These are phyloP conservation scores for Phytophthora crassamura DNA, from an alignment of 352 stramenopile species.

Conservation along the genomic window DNA sequence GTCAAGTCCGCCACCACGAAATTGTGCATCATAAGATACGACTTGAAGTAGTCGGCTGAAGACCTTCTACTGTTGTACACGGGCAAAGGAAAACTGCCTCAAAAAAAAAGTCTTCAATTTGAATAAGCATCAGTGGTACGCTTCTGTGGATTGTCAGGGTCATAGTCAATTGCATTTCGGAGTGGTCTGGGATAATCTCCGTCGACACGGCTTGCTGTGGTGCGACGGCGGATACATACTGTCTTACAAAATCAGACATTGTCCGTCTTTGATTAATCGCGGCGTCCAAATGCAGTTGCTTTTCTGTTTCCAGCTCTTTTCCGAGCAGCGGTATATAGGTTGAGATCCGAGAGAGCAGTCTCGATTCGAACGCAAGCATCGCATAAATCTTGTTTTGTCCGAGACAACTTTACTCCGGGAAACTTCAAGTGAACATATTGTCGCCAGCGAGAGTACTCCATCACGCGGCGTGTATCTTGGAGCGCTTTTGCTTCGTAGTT, in stretches of 20 bases:
- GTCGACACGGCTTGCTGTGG: background rate
- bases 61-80: background rate
- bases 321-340: background rate
- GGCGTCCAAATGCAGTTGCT: constrained; percentile 6
- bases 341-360: background rate
- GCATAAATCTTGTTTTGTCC: constrained; percentile 3
- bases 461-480: background rate
- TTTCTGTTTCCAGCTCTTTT: background rate
- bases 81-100: constrained; percentile 7
- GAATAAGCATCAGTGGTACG: constrained; percentile 1
- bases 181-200: constrained; percentile 1
- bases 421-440: constrained; percentile 5
- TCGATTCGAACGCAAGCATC: constrained; percentile 2
- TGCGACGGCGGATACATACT: background rate
- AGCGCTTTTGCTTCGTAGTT: background rate
- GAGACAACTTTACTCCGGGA: background rate
- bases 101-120: constrained; percentile 21
- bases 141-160: background rate
- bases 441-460: background rate
- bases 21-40: constrained; percentile 17
- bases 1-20: constrained; percentile 15
- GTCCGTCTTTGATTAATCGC: background rate
- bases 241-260: constrained; percentile 3
- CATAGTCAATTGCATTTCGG: background rate
- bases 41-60: constrained; percentile 20